Evolutionary conservation across 768 basidiomycete species (phyloP).

Genomic region (Baorangia bicolor): DNA sequence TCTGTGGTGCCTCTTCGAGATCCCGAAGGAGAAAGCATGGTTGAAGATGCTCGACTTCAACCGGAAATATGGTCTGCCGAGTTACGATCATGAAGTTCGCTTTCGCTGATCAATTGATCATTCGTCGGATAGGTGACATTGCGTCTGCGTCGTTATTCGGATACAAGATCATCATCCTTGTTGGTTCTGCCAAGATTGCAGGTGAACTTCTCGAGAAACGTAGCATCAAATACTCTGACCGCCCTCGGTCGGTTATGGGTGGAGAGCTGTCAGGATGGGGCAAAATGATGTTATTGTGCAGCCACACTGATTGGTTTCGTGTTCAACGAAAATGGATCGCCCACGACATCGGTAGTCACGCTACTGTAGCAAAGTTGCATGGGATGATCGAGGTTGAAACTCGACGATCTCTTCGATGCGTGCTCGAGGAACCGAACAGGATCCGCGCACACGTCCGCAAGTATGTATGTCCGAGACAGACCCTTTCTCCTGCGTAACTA

Average conservation of each 20-base stretch:
- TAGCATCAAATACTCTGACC: constrained; percentile 40
- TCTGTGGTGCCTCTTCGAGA: constrained; percentile 5
- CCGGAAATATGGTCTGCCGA: constrained; percentile 7
- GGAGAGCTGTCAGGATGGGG: constrained; percentile 23
- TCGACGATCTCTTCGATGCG: constrained; percentile 3
- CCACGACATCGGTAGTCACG: constrained; percentile 15
- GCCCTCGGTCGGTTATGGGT: constrained; percentile 19
- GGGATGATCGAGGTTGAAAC: constrained; percentile 15
- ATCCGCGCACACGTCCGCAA: neutral
- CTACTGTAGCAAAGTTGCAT: constrained; percentile 5
- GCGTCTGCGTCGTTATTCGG: constrained; percentile 11
- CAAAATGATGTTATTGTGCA: constrained; percentile 17
- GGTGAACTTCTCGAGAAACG: constrained; percentile 48
- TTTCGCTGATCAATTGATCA: neutral
- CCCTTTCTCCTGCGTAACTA: no score
- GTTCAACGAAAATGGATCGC: constrained; percentile 19
- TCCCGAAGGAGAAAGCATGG: constrained; percentile 14
- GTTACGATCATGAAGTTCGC: neutral
- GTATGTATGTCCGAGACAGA: no score
- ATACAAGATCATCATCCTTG: constrained; percentile 40
- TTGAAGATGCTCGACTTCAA: constrained; percentile 11
- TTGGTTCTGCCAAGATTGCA: constrained; percentile 43
- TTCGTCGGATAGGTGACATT: constrained; percentile 11
- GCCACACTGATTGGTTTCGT: constrained; percentile 15
- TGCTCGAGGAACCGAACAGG: constrained; percentile 5